Evolutionary conservation across 306 rosid genomes (phyloP).

Genomic region (Malus asiatica): DNA sequence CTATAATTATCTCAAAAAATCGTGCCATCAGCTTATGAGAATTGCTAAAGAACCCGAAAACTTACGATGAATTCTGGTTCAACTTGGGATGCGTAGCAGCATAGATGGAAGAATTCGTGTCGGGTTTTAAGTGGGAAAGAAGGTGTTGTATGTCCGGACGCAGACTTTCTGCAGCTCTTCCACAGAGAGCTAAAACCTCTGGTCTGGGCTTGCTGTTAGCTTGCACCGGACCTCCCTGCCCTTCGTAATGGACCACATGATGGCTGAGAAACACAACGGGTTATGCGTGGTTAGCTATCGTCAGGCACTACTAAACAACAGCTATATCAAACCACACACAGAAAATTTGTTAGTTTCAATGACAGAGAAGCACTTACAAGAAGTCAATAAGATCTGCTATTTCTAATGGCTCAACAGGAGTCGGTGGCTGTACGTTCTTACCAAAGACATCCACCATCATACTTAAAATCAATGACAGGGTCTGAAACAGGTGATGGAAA

Average conservation of each 20-base stretch:
- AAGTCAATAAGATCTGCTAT: constrained; percentile 80
- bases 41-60: background rate
- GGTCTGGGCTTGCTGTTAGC: constrained; percentile 85
- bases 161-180: constrained; percentile 66
- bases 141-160: constrained; percentile 87
- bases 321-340: background rate
- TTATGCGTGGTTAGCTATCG: background rate
- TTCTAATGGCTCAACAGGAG: constrained; percentile 60
- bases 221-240: constrained; percentile 94
- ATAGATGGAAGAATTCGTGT: constrained; percentile 65
- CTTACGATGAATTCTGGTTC: constrained; percentile 52
- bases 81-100: constrained; percentile 81
- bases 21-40: background rate
- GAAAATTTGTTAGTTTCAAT: background rate
- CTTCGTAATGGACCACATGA: constrained; percentile 83
- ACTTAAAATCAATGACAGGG: constrained; percentile 53
- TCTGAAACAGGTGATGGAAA: constrained; percentile 39
- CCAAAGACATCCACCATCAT: constrained; percentile 87
- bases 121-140: constrained; percentile 81
- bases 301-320: background rate
- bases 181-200: constrained; percentile 66
- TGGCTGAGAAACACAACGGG: constrained; percentile 48
- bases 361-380: constrained; percentile 49
- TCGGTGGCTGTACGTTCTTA: constrained; percentile 62
- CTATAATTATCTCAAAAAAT: background rate